phyloP scores from a whole-genome alignment of 805 yeast species.

The Phaffomyces thermotolerans region DNA sequence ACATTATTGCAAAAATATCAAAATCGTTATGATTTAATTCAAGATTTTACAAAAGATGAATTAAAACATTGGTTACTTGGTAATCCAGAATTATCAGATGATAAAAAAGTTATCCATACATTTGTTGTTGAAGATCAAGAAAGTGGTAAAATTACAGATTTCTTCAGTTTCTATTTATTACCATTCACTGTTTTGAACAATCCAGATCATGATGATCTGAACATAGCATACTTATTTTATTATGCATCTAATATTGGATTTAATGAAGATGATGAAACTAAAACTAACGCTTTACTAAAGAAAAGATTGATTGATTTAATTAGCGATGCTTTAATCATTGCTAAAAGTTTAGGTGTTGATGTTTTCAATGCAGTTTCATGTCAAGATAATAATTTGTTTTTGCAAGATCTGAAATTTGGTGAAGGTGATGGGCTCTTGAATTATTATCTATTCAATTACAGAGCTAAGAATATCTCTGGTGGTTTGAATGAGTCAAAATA shows the following conservation, averaged over 20 bases:
- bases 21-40: slow-evolving; percentile 63
- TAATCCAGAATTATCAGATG: slow-evolving; percentile 28
- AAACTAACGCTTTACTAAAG: slow-evolving; percentile 38
- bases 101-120: slow-evolving; percentile 53
- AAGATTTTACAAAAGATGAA: slow-evolving; percentile 61
- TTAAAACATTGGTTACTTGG: slow-evolving; percentile 78
- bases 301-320: slow-evolving; percentile 56
- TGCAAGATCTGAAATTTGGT: slow-evolving; percentile 81
- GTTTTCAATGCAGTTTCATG: slow-evolving; percentile 90
- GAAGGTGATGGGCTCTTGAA: slow-evolving; percentile 89
- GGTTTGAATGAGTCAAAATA: slow-evolving; percentile 60
- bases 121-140: slow-evolving; percentile 60
- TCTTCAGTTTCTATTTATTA: slow-evolving; percentile 79
- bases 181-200: slow-evolving; percentile 80
- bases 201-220: slow-evolving; percentile 54
- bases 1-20: slow-evolving; percentile 58
- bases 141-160: slow-evolving; percentile 67
- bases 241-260: slow-evolving; percentile 71
- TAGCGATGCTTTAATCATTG: slow-evolving; percentile 67
- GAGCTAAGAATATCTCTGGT: slow-evolving; percentile 71
- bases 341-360: slow-evolving; percentile 65
- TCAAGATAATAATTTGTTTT: slow-evolving; percentile 81
- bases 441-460: slow-evolving; percentile 88
- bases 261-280: slow-evolving; percentile 31
- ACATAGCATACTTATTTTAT: slow-evolving; percentile 84